Percentiles rank a stretch among this genome's conserved stretches.
Conservation (phyloP, 495 filamentous ascomycete species). For the Penicillium parvum region DNA sequence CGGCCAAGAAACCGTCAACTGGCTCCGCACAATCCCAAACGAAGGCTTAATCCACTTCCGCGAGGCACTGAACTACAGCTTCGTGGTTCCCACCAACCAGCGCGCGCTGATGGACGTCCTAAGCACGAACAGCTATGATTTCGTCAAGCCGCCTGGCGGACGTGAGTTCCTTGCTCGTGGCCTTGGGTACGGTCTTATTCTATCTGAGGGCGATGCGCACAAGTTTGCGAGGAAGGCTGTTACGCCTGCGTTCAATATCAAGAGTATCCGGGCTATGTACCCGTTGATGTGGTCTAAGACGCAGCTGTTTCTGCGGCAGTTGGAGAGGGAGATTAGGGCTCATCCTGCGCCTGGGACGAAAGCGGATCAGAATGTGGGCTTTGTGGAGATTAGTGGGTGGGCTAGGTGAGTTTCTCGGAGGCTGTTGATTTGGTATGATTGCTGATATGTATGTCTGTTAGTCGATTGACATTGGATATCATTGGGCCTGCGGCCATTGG, state of each 20-base stretch:
- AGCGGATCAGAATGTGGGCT: conserved; percentile 30
- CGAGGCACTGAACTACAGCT: conserved; percentile 25
- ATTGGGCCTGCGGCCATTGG: conserved; percentile 77
- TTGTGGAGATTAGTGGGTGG: conserved; percentile 63
- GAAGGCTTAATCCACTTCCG: conserved; percentile 74
- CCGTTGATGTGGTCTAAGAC: conserved; percentile 66
- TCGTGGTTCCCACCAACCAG: conserved; percentile 32
- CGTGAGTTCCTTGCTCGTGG: conserved; percentile 56
- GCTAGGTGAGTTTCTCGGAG: conserved; percentile 33
- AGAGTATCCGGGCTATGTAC: conserved; percentile 75
- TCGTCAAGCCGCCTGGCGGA: conserved; percentile 39
- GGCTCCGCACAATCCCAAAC: conserved; percentile 68
- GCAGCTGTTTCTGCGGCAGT: conserved; percentile 27
- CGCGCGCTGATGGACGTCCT: conserved; percentile 46
- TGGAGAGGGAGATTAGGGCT: conserved; percentile 31
- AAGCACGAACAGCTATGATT: conserved; percentile 46
- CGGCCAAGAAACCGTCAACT: conserved; percentile 56
- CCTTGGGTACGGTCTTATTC: conserved; percentile 69
- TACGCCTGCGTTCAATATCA: conserved; percentile 71
- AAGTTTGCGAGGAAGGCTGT: conserved; percentile 62
- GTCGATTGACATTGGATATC: conserved; percentile 73
- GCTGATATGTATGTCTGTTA: not conserved
- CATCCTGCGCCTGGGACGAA: conserved; percentile 29
- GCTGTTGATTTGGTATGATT: not conserved
- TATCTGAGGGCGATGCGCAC: conserved; percentile 77